Conservation (phyloP, 805 yeast genomes). For the Torulaspora quercuum region DNA sequence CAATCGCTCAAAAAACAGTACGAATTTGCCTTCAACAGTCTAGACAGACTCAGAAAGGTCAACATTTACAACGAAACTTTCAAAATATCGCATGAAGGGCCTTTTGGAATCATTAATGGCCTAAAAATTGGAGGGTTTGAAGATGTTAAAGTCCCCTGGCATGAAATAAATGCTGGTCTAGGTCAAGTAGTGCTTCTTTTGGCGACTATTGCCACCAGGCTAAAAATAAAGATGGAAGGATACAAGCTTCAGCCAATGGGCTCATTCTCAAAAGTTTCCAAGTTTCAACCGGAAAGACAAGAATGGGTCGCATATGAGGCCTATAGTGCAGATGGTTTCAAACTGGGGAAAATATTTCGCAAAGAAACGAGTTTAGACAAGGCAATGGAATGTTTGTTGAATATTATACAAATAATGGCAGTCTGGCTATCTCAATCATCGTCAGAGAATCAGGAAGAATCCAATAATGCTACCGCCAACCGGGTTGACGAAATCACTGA, state of each 20-base stretch:
- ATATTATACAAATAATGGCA: constrained; percentile 27
- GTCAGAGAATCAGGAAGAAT: constrained; percentile 43
- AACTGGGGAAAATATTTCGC: constrained; percentile 56
- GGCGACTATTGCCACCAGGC: constrained; percentile 56
- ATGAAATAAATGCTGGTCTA: constrained; percentile 85
- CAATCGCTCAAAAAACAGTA: constrained; percentile 62
- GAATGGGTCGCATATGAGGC: constrained; percentile 50
- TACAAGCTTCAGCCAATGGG: constrained; percentile 80
- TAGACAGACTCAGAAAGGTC: constrained; percentile 67
- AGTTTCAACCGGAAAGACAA: constrained; percentile 38
- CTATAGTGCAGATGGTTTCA: constrained; percentile 71
- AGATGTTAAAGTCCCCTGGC: constrained; percentile 69
- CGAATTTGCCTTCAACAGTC: constrained; percentile 56
- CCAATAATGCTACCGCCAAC: not conserved
- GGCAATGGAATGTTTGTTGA: constrained; percentile 75
- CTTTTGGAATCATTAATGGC: constrained; percentile 84
- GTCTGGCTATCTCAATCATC: constrained; percentile 21
- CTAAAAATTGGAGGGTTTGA: constrained; percentile 70
- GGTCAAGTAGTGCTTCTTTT: constrained; percentile 77
- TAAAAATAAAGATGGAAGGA: constrained; percentile 52
- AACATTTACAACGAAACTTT: constrained; percentile 84
- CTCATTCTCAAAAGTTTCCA: constrained; percentile 66
- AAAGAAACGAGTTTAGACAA: constrained; percentile 75
- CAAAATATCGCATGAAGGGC: constrained; percentile 77
- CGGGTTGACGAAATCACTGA: constrained; percentile 6